A percentile compares a stretch with the other conserved stretches of the same genome.
These are phyloP conservation scores for Psilocybe cyanescens DNA, from an alignment of 768 basidiomycete species.

Conservation along the genomic window DNA sequence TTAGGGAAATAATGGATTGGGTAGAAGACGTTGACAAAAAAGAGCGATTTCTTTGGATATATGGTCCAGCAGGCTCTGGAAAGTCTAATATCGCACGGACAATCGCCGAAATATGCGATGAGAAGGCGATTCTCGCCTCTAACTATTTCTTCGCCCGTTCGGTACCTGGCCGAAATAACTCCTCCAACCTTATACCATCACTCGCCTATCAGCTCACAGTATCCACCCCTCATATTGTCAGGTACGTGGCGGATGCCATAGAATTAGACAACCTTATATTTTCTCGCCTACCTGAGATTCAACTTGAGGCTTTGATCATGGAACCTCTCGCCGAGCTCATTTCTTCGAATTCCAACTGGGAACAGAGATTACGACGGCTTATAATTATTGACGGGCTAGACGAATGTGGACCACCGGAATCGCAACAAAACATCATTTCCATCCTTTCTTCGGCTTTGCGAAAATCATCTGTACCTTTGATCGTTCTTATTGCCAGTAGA, in stretches of 20 bases:
- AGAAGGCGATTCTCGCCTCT: neutral
- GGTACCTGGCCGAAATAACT: neutral
- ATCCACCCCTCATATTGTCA: neutral
- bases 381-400: neutral
- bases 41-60: conserved; percentile 3
- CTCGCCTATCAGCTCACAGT: neutral
- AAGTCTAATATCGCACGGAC: conserved; percentile 6
- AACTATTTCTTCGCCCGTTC: neutral
- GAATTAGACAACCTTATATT: neutral
- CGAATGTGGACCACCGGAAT: neutral
- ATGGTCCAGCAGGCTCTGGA: conserved; percentile 9
- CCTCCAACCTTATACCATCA: neutral
- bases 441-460: neutral
- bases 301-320: neutral
- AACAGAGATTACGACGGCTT: neutral
- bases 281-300: neutral
- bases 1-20: conserved; percentile 7
- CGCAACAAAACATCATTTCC: neutral
- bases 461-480: neutral
- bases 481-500: neutral
- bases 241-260: neutral
- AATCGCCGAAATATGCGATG: neutral
- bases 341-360: neutral
- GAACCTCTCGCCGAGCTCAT: neutral
- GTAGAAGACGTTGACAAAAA: neutral